These are phyloP conservation scores for Tetrahymena thermophila DNA, from an alignment of 73 alveolate species.

Conservation along the genomic window DNA sequence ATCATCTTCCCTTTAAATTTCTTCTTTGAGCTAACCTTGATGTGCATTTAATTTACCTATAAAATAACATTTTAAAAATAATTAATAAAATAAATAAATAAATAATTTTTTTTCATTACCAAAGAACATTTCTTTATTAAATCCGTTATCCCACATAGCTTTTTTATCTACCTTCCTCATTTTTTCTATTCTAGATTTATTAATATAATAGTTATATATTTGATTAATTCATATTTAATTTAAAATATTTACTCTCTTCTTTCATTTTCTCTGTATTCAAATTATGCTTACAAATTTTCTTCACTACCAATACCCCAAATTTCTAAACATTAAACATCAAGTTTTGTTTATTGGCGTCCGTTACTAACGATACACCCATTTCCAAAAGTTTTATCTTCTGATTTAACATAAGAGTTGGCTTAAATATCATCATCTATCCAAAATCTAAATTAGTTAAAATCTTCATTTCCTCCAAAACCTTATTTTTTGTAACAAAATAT, in stretches of 20 bases:
- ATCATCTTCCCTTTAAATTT: not conserved
- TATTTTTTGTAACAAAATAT: not conserved
- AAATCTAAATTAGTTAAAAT: constrained; percentile 7
- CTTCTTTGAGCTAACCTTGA: not conserved
- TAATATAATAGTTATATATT: not conserved
- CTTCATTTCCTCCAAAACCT: constrained; percentile 38
- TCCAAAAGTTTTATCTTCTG: constrained; percentile 30
- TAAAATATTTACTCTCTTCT: constrained; percentile 5
- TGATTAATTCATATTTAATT: not conserved
- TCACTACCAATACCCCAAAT: constrained; percentile 42
- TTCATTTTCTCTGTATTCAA: constrained; percentile 15
- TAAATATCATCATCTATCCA: constrained; percentile 42
- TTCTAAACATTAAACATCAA: constrained; percentile 9
- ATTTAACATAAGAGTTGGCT: constrained; percentile 12
- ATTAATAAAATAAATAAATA: not conserved
- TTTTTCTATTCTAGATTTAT: not conserved
- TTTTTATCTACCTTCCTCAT: constrained; percentile 41
- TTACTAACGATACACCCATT: constrained; percentile 19
- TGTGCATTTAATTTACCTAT: not conserved
- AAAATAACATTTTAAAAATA: not conserved
- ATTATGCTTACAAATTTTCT: constrained; percentile 1
- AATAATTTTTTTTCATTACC: not conserved
- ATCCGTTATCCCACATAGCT: constrained; percentile 20
- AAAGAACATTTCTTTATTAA: constrained; percentile 23
- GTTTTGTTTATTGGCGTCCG: not conserved